Conservation (phyloP, 768 basidiomycete species). For the Cystobasidium tubakii region DNA sequence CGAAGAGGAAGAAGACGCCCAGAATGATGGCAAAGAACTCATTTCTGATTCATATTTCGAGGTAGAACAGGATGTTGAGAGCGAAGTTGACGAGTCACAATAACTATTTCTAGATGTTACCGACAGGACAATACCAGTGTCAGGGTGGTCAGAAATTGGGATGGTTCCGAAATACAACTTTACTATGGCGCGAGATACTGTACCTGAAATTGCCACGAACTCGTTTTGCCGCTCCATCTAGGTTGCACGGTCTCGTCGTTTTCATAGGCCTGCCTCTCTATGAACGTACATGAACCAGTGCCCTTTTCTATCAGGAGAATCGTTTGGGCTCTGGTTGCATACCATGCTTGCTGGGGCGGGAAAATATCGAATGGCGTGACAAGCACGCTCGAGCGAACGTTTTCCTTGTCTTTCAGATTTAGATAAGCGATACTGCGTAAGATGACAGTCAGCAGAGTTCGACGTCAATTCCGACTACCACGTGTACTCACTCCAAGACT, state of each 20-base stretch:
- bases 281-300: constrained; percentile 15
- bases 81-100: no score
- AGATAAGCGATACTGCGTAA: background rate
- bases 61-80: no score
- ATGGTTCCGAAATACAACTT: no score
- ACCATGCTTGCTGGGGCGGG: constrained; percentile 36
- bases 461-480: no score
- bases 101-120: no score
- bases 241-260: constrained; percentile 32
- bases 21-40: no score
- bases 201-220: constrained; percentile 15
- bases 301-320: constrained; percentile 39
- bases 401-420: constrained; percentile 26
- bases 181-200: no score
- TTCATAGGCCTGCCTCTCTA: constrained; percentile 40
- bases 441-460: background rate
- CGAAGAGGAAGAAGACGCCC: no score
- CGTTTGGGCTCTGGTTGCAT: constrained; percentile 44
- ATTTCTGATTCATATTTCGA: no score
- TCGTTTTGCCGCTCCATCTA: constrained; percentile 37
- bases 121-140: no score
- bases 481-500: constrained; percentile 23
- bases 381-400: constrained; percentile 31
- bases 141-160: no score
- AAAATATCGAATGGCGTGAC: constrained; percentile 31